A percentile compares a stretch with the other conserved stretches of the same genome.
These are phyloP conservation scores for Neocallimastix lanati DNA, from an alignment of 192 early-diverging fungal species.

Conservation along the genomic window DNA sequence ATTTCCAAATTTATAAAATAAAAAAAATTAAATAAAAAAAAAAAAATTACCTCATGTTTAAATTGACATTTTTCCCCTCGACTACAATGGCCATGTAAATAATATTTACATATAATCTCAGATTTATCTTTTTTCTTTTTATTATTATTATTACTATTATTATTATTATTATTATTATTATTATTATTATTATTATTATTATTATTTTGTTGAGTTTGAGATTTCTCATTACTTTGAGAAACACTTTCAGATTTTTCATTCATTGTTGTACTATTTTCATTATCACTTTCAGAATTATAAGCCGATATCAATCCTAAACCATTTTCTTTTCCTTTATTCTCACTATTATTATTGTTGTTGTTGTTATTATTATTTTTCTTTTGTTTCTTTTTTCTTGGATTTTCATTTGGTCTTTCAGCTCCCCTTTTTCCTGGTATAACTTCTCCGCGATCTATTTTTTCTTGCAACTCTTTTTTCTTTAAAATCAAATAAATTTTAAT, in stretches of 20 bases:
- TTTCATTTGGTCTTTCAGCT: neutral
- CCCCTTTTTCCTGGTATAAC: neutral
- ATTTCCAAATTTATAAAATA: no score
- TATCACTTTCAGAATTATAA: constrained; percentile 20
- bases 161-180: no score
- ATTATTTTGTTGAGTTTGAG: neutral
- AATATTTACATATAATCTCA: constrained; percentile 14
- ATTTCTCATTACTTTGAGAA: neutral
- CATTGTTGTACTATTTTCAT: constrained; percentile 16
- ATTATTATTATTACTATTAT: no score
- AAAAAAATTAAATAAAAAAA: no score
- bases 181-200: no score
- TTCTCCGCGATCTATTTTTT: constrained; percentile 11
- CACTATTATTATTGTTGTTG: constrained; percentile 1
- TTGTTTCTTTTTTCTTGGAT: constrained; percentile 1
- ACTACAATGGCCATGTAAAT: constrained; percentile 11
- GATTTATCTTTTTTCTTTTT: neutral
- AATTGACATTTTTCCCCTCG: constrained; percentile 16
- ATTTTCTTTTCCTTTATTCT: constrained; percentile 1
- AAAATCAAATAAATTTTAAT: no score
- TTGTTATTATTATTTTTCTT: neutral
- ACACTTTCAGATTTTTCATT: constrained; percentile 3
- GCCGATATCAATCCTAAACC: constrained; percentile 13
- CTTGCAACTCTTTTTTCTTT: constrained; percentile 14
- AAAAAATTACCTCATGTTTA: constrained; percentile 6